Conservation (phyloP, 1,284 basidiomycete species). For the Apiotrichum laibachii region DNA sequence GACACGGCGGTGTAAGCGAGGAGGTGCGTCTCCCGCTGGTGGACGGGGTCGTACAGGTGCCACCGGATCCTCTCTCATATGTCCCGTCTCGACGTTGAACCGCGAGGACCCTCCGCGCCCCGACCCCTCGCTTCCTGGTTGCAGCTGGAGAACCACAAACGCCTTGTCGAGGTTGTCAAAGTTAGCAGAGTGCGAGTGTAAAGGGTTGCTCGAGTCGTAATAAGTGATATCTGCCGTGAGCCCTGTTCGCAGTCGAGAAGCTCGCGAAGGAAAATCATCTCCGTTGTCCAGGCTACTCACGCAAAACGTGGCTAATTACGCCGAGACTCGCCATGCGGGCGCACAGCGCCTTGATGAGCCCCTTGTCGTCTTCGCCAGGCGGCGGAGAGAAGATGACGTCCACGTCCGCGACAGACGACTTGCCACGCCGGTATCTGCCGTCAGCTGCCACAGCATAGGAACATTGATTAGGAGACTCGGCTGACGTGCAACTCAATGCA, state of each 20-base stretch:
- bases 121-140: no score
- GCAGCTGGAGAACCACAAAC: conserved; percentile 43
- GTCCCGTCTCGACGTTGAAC: no score
- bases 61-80: no score
- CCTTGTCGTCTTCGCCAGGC: conserved; percentile 25
- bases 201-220: conserved; percentile 24
- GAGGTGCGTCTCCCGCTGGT: not conserved
- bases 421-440: conserved; percentile 46
- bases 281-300: conserved; percentile 32
- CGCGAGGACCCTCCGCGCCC: no score
- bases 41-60: conserved; percentile 6
- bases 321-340: conserved; percentile 33
- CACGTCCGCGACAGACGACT: conserved; percentile 44
- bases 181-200: conserved; percentile 37
- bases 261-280: no score
- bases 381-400: conserved; percentile 46
- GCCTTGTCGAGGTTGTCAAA: conserved; percentile 53
- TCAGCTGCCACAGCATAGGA: not conserved
- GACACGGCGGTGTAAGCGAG: conserved; percentile 41
- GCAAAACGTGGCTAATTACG: conserved; percentile 49
- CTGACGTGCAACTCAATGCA: no score
- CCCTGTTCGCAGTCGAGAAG: no score
- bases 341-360: conserved; percentile 35
- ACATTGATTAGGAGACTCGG: not conserved
- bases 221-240: conserved; percentile 31